Base-by-base conservation (phyloP, 176 grass and related monocot species). In the Ananas comosus region DNA sequence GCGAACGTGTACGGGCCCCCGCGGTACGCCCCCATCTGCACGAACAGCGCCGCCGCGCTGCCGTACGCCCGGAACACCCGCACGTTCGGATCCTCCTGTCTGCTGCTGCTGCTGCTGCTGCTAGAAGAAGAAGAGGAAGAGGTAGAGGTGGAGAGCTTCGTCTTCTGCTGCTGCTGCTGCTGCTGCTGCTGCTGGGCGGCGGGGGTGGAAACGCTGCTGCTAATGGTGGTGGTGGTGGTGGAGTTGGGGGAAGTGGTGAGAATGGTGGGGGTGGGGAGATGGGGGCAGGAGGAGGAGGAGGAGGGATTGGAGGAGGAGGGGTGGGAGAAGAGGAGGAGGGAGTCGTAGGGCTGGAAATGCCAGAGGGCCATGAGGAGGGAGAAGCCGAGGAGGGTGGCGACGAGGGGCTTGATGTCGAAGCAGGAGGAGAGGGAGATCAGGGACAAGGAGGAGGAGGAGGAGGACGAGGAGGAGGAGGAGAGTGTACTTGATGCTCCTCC, bases 21-120 rank as follows among this genome's bases (percentile, higher is more conserved):
- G 2, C 91, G 88, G 72, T 96, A 91, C 1, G 91, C 88, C 6
- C 88, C 88, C 83, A 96, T 91, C 76, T 91, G 88, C 24, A 96
- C 91, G 65, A 96, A 96, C 58, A 96, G 86, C 76, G 91, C 85
- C 18, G 88, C 91, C 0, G 88, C 91, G 76, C 80, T 91, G 14
- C 91, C 91, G 49, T 86, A 86, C 2, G 80, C 68, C 47, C 68
- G 83, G 85, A 96, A 96, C 59, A 79, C 82, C 49, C 91, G 83
- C 47, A 71, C 64, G 59, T 86, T 79, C 2, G 88, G 80, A 58
- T 87, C 82, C 0, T 23, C 22, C n/a, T n/a, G n/a, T 23, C 25
- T 27, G 25, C 25, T 27, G 25, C 25, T 27, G 25, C 25, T 27
- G 25, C 25, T 27, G 25, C 56, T 10, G 65, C 42, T 49, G 49